Base-by-base conservation (phyloP, 495 filamentous ascomycete genomes). In the Penicillium atrosanguineum region DNA sequence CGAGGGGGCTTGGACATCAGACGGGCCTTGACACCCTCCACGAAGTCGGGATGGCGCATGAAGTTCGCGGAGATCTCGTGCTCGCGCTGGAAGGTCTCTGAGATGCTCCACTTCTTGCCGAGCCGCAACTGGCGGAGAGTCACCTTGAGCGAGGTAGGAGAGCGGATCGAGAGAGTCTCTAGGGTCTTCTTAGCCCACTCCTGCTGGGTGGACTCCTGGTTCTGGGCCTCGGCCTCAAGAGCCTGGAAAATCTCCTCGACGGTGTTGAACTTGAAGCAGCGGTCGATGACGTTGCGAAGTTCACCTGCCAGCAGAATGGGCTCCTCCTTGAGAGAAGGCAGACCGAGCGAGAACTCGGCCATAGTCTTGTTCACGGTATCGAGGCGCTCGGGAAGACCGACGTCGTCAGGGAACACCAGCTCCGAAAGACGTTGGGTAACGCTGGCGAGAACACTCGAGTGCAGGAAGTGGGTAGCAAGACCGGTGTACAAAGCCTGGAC, bases 391-490 rank as follows among this genome's bases (percentile, higher is more conserved):
- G 72, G 57, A 39, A 87, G 73, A 38, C 62, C 57, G 40, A 84
- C 78, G 62, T 84, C 77, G 68, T 97, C 95, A 47, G 79, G 78
- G 80, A 97, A 97, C 19, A 83, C 81, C 59, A 98, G 79, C 68
- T 98, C 94, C 0, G 89, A 87, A 18, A 98, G 83, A 52, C 94
- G 90, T 15, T 83, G 78, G 61, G 96, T 91, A 38, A 97, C 80
- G 59, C 78, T 84, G 34, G 85, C 82, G 21, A 98, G 78, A 56
- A 83, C 84, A 36, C 89, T 88, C 15, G 91, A 96, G 79, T 98
- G 87, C 47, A 98, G 74, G 70, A 93, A 97, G 75, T 97, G 93
- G 12, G 93, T 96, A 48, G 93, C 93, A 56, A 96, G 78, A 39
- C 92, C 91, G 37, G 89, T 74, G 59, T 82, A 87, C 69, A 93